Base-by-base conservation (phyloP, 176 grass and related monocot species). In the Carex littledalei region DNA sequence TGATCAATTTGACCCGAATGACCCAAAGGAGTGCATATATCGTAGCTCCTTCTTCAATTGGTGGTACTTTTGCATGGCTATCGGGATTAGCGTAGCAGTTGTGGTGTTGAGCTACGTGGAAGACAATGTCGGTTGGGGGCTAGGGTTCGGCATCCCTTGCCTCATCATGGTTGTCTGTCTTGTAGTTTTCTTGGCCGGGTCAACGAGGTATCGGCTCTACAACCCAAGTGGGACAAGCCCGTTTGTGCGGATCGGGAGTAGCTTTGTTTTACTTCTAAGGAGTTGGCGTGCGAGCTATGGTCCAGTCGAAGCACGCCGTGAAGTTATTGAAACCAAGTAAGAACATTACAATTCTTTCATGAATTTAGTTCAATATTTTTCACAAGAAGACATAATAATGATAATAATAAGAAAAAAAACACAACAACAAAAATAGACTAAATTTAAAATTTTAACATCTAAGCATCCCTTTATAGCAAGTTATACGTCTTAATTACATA, bases 41-140 rank as follows among this genome's bases (percentile, higher is more conserved):
- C 81, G 82, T 18, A 88, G 71, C 14, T 88, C 93, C 37, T 39
- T 39, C 86, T 94, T 94, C 90, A 92, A 94, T 70, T 92, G 90
- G 90, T 92, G 88, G 88, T 92, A 84, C 70, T 90, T 92, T 47
- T 59, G 18, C 63, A 55, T 90, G 69, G 82, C 80, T 55, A 0
- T 35, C 1, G 93, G 93, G 56, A 85, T 80, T 63, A 35, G 37
- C 34, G 11, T 84, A 0, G n/a, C 86, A 0, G 59, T 88, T 63
- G 14, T 81, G 2, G 12, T 67, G n/a, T 14, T 89, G 7, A 87
- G 84, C 63, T 94, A 87, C 41, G 16, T 92, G 60, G 88, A 92
- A 78, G 92, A 94, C 61, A 81, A 87, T 83, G 73, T 92, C 24
- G 65, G 90, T 2, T 92, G 93, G 93, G 84, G 56, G 13, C 22